Conservation (phyloP, 2,329 filamentous ascomycete species). For the Drechslera avenae region DNA sequence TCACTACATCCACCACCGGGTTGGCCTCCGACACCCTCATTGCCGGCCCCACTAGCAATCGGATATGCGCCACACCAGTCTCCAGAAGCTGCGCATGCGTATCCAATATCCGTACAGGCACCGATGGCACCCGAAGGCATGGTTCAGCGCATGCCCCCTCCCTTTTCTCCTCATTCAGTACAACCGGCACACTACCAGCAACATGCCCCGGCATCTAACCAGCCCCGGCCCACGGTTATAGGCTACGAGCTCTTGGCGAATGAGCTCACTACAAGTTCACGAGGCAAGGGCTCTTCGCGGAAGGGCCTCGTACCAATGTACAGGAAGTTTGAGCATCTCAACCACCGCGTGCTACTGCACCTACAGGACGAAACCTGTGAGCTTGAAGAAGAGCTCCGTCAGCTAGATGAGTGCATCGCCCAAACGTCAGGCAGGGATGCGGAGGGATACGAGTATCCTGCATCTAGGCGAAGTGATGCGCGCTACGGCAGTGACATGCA, state of each 20-base stretch:
- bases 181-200: slow-evolving; percentile 37
- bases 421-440: slow-evolving; percentile 42
- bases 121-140: slow-evolving; percentile 8
- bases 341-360: slow-evolving; percentile 80
- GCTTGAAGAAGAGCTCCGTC: slow-evolving; percentile 76
- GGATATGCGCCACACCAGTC: slow-evolving; percentile 32
- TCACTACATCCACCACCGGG: slow-evolving; percentile 25
- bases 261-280: slow-evolving; percentile 39
- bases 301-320: slow-evolving; percentile 66
- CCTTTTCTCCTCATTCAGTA: slow-evolving; percentile 25
- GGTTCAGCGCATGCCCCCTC: slow-evolving; percentile 23
- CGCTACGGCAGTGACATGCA: slow-evolving; percentile 62
- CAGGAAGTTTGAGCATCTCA: slow-evolving; percentile 78
- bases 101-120: slow-evolving; percentile 30
- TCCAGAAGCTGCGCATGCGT: slow-evolving; percentile 26
- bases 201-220: slow-evolving; percentile 27
- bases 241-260: slow-evolving; percentile 49
- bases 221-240: slow-evolving; percentile 36
- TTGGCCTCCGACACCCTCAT: slow-evolving; percentile 31
- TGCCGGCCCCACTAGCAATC: slow-evolving; percentile 33
- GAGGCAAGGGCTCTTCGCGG: slow-evolving; percentile 19
- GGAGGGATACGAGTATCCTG: slow-evolving; percentile 52
- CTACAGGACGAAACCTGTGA: slow-evolving; percentile 84
- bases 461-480: slow-evolving; percentile 64
- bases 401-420: slow-evolving; percentile 66